Conservation (phyloP, 2,329 filamentous ascomycete genomes). For the Mariannaea sp. region DNA sequence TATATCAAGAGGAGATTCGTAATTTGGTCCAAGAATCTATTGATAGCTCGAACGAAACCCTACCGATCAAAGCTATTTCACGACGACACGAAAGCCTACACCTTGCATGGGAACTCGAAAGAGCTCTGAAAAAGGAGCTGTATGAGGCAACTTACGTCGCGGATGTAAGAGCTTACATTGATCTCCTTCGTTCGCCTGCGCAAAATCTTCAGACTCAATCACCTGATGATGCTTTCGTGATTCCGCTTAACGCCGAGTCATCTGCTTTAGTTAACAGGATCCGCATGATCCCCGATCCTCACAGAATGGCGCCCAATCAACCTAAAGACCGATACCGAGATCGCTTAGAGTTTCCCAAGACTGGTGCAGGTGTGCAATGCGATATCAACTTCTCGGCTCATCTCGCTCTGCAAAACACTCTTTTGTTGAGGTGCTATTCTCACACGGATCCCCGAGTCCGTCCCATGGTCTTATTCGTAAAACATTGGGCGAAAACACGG, state of each 20-base stretch:
- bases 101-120: slow-evolving; percentile 60
- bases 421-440: slow-evolving; percentile 81
- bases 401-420: slow-evolving; percentile 81
- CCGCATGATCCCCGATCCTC: slow-evolving; percentile 53
- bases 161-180: slow-evolving; percentile 55
- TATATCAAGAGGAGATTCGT: slow-evolving; percentile 53
- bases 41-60: slow-evolving; percentile 16
- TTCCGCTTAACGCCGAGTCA: slow-evolving; percentile 46
- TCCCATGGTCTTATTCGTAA: slow-evolving; percentile 82
- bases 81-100: slow-evolving; percentile 60
- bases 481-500: slow-evolving; percentile 85
- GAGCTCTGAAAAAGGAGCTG: slow-evolving; percentile 53
- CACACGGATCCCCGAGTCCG: slow-evolving; percentile 77
- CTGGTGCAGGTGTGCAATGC: slow-evolving; percentile 80
- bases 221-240: slow-evolving; percentile 32
- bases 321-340: slow-evolving; percentile 60
- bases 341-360: slow-evolving; percentile 76
- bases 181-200: slow-evolving; percentile 51
- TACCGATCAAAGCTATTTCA: slow-evolving; percentile 49
- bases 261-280: slow-evolving; percentile 49
- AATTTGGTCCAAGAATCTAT: slow-evolving; percentile 42
- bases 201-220: slow-evolving; percentile 4
- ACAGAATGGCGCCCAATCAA: slow-evolving; percentile 55
- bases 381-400: slow-evolving; percentile 92
- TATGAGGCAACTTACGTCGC: slow-evolving; percentile 47